These are phyloP conservation scores for Pseudocercospora musae DNA, from an alignment of 2,329 filamentous ascomycete genomes.

Conservation along the genomic window DNA sequence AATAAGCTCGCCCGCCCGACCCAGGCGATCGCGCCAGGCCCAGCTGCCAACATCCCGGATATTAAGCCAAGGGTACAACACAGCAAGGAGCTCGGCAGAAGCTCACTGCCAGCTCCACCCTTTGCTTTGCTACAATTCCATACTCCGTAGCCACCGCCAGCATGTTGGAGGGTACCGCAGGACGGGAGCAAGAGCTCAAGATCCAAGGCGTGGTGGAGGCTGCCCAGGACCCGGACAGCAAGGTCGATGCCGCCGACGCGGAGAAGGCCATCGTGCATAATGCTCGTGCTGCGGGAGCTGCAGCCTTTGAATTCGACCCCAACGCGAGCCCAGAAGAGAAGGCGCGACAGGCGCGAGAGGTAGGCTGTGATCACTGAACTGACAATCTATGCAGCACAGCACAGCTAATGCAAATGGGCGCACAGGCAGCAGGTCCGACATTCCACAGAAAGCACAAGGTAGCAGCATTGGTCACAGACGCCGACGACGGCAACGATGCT, in stretches of 20 bases:
- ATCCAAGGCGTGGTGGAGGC: constrained; percentile 76
- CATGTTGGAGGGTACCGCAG: constrained; percentile 33
- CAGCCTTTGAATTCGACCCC: constrained; percentile 83
- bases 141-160: constrained; percentile 25
- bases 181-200: constrained; percentile 62
- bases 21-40: neutral
- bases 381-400: neutral
- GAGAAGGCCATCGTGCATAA: constrained; percentile 72
- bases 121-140: constrained; percentile 4
- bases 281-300: constrained; percentile 72
- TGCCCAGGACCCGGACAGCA: constrained; percentile 66
- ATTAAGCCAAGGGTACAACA: neutral
- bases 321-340: constrained; percentile 82
- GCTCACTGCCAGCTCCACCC: constrained; percentile 2
- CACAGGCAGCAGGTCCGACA: constrained; percentile 25
- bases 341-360: constrained; percentile 70
- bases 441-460: constrained; percentile 56
- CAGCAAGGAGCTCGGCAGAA: constrained; percentile 2
- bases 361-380: constrained; percentile 36
- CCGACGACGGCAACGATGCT: constrained; percentile 65
- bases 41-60: neutral
- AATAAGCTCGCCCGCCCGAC: neutral
- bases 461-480: constrained; percentile 72
- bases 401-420: constrained; percentile 17
- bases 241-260: constrained; percentile 66